Conservation (phyloP, 495 filamentous ascomycete species). For the Penicillium waksmanii region DNA sequence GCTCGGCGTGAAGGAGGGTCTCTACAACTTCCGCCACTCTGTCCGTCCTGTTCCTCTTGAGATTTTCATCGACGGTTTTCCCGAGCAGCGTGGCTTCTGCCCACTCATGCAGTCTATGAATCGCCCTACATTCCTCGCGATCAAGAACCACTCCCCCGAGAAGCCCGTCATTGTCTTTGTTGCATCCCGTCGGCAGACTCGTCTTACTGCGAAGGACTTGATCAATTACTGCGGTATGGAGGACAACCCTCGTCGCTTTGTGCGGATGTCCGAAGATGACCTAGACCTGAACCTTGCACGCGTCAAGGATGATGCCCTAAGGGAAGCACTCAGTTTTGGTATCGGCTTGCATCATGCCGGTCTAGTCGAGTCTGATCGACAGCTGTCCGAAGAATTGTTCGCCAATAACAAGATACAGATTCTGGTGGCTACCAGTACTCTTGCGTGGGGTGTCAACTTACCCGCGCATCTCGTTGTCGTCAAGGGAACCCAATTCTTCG, state of each 20-base stretch:
- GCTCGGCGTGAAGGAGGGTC: constrained; percentile 94
- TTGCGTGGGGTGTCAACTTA: constrained; percentile 98
- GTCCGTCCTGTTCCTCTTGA: constrained; percentile 94
- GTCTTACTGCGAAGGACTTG: constrained; percentile 90
- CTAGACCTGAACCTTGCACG: constrained; percentile 78
- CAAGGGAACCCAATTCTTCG: constrained; percentile 98
- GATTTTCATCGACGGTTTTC: constrained; percentile 97
- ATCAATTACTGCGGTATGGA: constrained; percentile 99
- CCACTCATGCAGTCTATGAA: constrained; percentile 99
- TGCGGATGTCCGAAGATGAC: constrained; percentile 93
- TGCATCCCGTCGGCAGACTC: constrained; percentile 91
- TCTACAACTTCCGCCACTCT: constrained; percentile 99
- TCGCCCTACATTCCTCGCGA: constrained; percentile 91
- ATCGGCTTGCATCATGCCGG: constrained; percentile 98
- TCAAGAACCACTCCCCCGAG: constrained; percentile 92
- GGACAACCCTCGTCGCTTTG: constrained; percentile 91
- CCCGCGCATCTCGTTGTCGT: constrained; percentile 97
- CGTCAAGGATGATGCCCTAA: constrained; percentile 89
- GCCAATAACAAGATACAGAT: constrained; percentile 98
- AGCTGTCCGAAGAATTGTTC: constrained; percentile 91
- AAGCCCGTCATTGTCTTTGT: constrained; percentile 99
- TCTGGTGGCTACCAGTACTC: constrained; percentile 91
- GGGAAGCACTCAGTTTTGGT: constrained; percentile 91
- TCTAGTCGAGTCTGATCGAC: constrained; percentile 90
- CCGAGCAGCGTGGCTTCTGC: constrained; percentile 92